Percentiles rank a stretch among this genome's conserved stretches.
Evolutionary conservation across 2,329 filamentous ascomycete species (phyloP).

Genomic region (Penicillium sp.): DNA sequence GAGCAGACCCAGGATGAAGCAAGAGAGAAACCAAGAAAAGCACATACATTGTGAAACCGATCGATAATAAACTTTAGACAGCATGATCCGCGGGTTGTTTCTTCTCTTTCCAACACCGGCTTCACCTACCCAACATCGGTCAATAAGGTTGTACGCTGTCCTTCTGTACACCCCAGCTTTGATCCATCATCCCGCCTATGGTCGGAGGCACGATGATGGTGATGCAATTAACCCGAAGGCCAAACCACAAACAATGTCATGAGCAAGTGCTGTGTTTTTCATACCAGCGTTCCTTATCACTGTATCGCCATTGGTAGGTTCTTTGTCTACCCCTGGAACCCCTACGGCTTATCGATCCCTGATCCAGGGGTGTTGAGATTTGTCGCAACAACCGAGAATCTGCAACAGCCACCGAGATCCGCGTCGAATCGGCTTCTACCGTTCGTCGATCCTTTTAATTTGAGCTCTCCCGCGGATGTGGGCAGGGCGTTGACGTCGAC

Average conservation of each 20-base stretch:
- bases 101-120: background rate
- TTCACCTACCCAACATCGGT: background rate
- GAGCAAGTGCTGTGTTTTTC: background rate
- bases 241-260: background rate
- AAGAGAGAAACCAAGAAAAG: background rate
- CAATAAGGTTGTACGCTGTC: background rate
- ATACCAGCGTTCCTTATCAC: background rate
- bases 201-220: background rate
- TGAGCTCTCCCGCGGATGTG: background rate
- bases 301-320: background rate
- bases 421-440: background rate
- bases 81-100: background rate
- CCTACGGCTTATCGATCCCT: background rate
- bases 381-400: background rate
- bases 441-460: background rate
- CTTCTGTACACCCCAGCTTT: background rate
- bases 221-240: background rate
- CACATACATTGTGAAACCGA: background rate
- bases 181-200: background rate
- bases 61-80: background rate
- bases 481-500: background rate
- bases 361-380: background rate
- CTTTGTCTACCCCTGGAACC: background rate
- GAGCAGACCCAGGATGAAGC: background rate
- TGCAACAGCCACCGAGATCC: slow-evolving; percentile 9